Base-by-base conservation (phyloP, 257 asterid genomes). In the Gentiana dahurica region DNA sequence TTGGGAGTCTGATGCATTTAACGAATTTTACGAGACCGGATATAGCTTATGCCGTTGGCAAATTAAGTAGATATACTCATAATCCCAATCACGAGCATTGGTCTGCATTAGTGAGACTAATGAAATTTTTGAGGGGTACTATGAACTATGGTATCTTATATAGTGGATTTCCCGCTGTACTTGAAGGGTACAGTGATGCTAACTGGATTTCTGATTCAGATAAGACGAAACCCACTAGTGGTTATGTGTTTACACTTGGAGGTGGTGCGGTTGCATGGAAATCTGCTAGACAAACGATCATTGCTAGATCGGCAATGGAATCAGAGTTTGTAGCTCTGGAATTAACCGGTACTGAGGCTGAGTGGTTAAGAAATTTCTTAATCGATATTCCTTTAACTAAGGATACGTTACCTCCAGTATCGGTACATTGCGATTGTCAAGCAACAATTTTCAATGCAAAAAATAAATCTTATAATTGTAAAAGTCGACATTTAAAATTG, bases 261-360 rank as follows among this genome's bases (percentile, higher is more conserved):
- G 60, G 60, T 12, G 49, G 35, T 0, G 44, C 6, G 5, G 8
- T 34, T 55, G 46, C 60, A 3, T 55, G 47, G 47, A 55, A 55
- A 38, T 55, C 35, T 3, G 53, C 59, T 2, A 45, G 38, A 10
- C 63, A 68, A 48, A 68, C 68, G 15, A 46, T 34, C 33, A 54
- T 62, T 13, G 53, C 64, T 4, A 4, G 64, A 24, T 62, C 68
- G 3, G 55, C 58, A 0, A 68, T 61, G 59, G 54, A 68, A 38
- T 56, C 68, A 1, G 49, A 68, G 36, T 46, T 61, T 35, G 55
- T 67, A 35, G 37, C 50, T 12, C 60, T 55, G 10, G 64, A 62
- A 11, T 45, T 61, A 55, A 39, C 32, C 8, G 58, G 2, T 11
- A 45, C 44, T 34, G 54, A 66, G 43, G 55, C 4, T 1, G 2